These are phyloP conservation scores for Nicotiana noctiflora DNA, from an alignment of 257 asterid genomes.

Conservation along the genomic window DNA sequence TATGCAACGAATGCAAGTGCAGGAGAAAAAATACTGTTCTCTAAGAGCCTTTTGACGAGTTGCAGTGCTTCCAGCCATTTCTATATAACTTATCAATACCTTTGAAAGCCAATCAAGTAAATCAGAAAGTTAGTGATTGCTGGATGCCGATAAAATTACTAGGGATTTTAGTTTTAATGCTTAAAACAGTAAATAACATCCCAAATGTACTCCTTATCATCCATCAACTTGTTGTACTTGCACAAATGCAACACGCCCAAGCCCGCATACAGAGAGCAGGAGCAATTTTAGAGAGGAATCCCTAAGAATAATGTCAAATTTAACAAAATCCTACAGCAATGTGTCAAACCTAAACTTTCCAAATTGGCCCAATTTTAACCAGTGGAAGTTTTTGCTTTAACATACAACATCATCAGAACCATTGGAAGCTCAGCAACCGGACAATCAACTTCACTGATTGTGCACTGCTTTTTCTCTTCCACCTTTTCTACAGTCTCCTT, in stretches of 20 bases:
- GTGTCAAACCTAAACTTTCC: neutral
- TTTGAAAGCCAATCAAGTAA: conserved; percentile 22
- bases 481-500: neutral
- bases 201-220: neutral
- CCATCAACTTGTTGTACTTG: neutral
- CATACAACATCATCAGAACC: neutral
- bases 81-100: conserved; percentile 88
- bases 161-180: neutral
- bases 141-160: neutral
- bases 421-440: neutral
- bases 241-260: neutral
- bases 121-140: conserved; percentile 9
- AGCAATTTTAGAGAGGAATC: neutral
- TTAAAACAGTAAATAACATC: neutral
- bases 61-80: conserved; percentile 87
- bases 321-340: neutral
- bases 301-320: neutral
- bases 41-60: conserved; percentile 84
- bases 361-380: neutral
- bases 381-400: neutral
- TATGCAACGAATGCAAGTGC: conserved; percentile 73
- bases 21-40: conserved; percentile 84
- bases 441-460: neutral
- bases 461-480: neutral
- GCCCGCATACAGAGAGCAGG: neutral